Evolutionary conservation across 441 rosid species (phyloP).

Genomic region (Pelargonium citronellum): DNA sequence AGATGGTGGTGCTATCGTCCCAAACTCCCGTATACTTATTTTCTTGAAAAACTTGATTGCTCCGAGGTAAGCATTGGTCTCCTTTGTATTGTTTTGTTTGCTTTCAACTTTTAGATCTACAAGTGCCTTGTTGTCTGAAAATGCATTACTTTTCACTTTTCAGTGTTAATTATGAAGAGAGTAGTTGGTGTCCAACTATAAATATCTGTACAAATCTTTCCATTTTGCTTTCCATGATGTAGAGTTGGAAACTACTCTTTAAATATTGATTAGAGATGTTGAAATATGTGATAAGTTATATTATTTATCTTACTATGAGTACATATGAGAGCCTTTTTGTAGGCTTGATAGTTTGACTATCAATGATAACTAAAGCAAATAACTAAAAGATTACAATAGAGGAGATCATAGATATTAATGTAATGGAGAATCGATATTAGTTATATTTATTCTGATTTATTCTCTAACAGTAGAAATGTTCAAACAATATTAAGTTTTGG

Average conservation of each 20-base stretch:
- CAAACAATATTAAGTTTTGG: not conserved
- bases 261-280: not conserved
- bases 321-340: too few relatives aligned
- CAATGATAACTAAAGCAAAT: too few relatives aligned
- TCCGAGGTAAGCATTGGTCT: slow-evolving; percentile 58
- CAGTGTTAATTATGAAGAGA: not conserved
- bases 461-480: not conserved
- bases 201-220: not conserved
- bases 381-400: not conserved
- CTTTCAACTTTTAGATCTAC: slow-evolving; percentile 10
- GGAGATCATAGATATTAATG: not conserved
- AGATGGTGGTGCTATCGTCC: slow-evolving; percentile 99
- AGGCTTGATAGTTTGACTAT: too few relatives aligned
- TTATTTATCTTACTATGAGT: too few relatives aligned
- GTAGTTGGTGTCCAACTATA: not conserved
- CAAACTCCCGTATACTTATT: slow-evolving; percentile 81
- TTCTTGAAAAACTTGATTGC: slow-evolving; percentile 83
- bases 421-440: not conserved
- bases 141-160: slow-evolving; percentile 2
- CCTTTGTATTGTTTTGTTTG: slow-evolving; percentile 8
- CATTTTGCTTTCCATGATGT: not conserved
- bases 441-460: not conserved
- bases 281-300: too few relatives aligned
- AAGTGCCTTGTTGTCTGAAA: not conserved
- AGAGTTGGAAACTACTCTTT: not conserved